Evolutionary conservation across 1,284 basidiomycete species (phyloP).

Genomic region (Ustilago vetiveriae): DNA sequence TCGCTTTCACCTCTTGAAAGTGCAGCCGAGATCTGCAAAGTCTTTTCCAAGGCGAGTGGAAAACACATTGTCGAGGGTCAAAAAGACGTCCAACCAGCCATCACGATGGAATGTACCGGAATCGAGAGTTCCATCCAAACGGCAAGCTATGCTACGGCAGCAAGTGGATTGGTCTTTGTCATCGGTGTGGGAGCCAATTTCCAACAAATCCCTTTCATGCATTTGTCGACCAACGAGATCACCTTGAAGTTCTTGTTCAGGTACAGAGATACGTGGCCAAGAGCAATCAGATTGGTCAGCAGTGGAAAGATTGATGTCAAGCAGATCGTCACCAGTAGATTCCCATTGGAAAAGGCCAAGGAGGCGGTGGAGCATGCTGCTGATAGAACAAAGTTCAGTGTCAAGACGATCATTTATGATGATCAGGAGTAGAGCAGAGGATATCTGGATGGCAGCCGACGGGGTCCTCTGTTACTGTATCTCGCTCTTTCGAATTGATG

Average conservation of each 20-base stretch:
- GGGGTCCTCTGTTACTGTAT: too few species aligned
- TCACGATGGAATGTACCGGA: constrained; percentile 80
- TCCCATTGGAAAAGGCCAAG: constrained; percentile 77
- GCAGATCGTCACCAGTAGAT: constrained; percentile 86
- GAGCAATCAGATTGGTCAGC: constrained; percentile 82
- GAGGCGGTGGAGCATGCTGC: constrained; percentile 82
- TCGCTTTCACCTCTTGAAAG: constrained; percentile 28
- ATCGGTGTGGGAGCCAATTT: constrained; percentile 70
- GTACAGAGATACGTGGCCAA: constrained; percentile 73
- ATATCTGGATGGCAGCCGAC: background rate
- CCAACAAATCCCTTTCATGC: constrained; percentile 69
- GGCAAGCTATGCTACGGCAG: constrained; percentile 69
- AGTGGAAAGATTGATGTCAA: constrained; percentile 84
- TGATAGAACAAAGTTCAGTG: constrained; percentile 71
- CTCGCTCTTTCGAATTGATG: too few species aligned
- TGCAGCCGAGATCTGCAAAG: constrained; percentile 51
- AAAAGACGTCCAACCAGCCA: constrained; percentile 46
- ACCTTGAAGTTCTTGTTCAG: constrained; percentile 70
- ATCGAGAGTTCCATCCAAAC: constrained; percentile 87
- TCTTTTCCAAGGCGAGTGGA: constrained; percentile 53
- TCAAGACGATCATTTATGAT: constrained; percentile 62
- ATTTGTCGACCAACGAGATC: constrained; percentile 71
- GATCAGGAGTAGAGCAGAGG: constrained; percentile 27
- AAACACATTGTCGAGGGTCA: constrained; percentile 32
- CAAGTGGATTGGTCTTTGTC: constrained; percentile 71